Evolutionary conservation across 2,329 filamentous ascomycete genomes (phyloP), one percentile per base, ranked within the genome.

Genomic region (Emmonsiellopsis sp.): DNA sequence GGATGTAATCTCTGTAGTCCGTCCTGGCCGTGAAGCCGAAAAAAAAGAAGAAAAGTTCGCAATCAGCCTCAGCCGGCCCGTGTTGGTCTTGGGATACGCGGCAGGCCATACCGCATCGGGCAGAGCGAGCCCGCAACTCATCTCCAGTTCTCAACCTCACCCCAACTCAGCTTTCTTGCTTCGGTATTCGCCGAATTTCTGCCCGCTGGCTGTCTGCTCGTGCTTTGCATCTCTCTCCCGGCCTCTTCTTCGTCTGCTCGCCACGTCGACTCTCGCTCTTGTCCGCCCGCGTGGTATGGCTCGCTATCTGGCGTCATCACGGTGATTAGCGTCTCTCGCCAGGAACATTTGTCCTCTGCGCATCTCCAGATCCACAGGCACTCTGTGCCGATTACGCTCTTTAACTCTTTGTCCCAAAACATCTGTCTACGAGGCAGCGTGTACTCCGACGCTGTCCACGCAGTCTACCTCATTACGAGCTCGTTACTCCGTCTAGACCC

Each of bases 351-450:
- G 15, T 16, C 34, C 34, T 49, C 38, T 38, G 31, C 30, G 34
- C 34, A 38, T 11, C 51, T 52, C 3, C 11, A 7, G 31, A 26
- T 57, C 13, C 34, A 38, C 50, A 55, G 76, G 77, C 76, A 76
- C 72, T 79, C 64, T 57, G 75, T 79, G 67, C 77, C 77, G 65
- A 72, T 80, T 80, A 67, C 78, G 65, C 67, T 80, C 77, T 49
- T 49, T 49, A 40, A 16, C n/a, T 6, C 34, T 11, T 9, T 37
- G 37, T 48, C 37, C 2, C 7, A 6, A n/a, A 3, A 2, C 11
- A 37, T 48, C 31, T 9, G 31, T 5, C 45, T 7, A 26, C 5
- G 7, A 10, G 45, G 7, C 45, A 16, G 8, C 34, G 32, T 31
- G 2, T 37, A n/a, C 20, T 9, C 31, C 9, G 16, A 11, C 15